phyloP scores from a whole-genome alignment of 768 basidiomycete species.

The Leucocoprinus leucothites region DNA sequence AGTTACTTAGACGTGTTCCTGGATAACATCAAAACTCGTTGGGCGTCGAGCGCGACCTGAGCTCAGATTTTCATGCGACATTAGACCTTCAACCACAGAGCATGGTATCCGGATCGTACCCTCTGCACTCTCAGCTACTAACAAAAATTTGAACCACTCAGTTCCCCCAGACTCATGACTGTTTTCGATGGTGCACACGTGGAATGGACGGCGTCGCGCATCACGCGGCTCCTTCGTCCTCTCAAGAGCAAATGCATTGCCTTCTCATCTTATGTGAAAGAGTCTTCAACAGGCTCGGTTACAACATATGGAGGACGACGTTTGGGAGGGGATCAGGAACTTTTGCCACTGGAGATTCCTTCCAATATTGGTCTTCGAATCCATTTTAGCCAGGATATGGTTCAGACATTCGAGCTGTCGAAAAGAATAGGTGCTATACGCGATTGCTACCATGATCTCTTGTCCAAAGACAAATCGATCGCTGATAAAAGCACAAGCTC shows the following conservation, averaged over 20 bases:
- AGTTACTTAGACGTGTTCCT: no score
- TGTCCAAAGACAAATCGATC: conserved; percentile 25
- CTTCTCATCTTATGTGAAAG: conserved; percentile 25
- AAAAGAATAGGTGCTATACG: conserved; percentile 49
- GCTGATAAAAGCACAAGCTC: background rate
- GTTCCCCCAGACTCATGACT: background rate
- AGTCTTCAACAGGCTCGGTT: background rate
- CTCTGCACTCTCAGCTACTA: no score
- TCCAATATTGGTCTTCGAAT: conserved; percentile 29
- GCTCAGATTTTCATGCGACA: no score
- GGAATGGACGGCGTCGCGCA: conserved; percentile 15
- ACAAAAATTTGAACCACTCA: no score
- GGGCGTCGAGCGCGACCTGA: no score
- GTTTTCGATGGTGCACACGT: background rate
- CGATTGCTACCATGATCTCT: conserved; percentile 53
- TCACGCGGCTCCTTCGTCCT: conserved; percentile 45
- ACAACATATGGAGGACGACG: background rate
- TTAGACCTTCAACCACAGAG: no score
- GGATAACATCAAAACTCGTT: no score
- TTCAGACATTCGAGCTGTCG: conserved; percentile 33
- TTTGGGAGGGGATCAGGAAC: conserved; percentile 16
- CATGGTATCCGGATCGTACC: no score
- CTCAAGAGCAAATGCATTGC: conserved; percentile 43
- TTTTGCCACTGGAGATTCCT: conserved; percentile 36
- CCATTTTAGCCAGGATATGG: conserved; percentile 28